Evolutionary conservation across 257 asterid genomes (phyloP), one percentile per base, ranked within the genome.

Genomic region (Ballota nigra): DNA sequence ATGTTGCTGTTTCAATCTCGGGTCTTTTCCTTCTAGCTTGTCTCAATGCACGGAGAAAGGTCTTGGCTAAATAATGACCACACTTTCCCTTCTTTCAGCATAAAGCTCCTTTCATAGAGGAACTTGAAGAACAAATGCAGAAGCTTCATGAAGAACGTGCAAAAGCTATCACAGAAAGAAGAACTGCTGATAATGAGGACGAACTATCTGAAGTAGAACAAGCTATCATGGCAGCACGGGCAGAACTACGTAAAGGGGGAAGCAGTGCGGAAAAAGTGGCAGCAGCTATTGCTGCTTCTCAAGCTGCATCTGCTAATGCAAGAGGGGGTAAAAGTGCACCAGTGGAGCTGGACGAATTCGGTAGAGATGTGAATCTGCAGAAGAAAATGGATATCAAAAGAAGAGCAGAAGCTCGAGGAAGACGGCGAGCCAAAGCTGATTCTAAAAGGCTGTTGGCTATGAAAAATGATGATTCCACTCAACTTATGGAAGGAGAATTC

Each of bases 81-180:
- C 6, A 16, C 45, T 51, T 63, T 73, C 62, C 51, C 28, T 13
- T 66, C 41, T 83, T 78, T 77, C 90, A 95, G 99, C 86, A 95
- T 85, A 92, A 90, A 80, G 96, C 94, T 60, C 98, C 98, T 63
- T 89, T 68, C 79, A 92, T 95, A 22, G 98, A 92, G 82, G 98
- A 95, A 83, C 96, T 95, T 49, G 99, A 92, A 77, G 96, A 92
- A 62, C 96, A 87, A 70, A 84, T 92, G 86, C 95, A 87, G 79
- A 84, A 92, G 70, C 96, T 92, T 81, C 91, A 89, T 19, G 92
- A 92, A 86, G 85, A 92, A 71, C 95, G 94, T 69, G 98, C 98
- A 33, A 87, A 79, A 45, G 86, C 98, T 64, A 81, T 87, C 63
- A 20, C 72, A 43, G 97, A 92, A 77, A 88, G 99, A 82, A 85